These are phyloP conservation scores for Canariomyces notabilis DNA, from an alignment of 2,329 filamentous ascomycete genomes.

Conservation along the genomic window DNA sequence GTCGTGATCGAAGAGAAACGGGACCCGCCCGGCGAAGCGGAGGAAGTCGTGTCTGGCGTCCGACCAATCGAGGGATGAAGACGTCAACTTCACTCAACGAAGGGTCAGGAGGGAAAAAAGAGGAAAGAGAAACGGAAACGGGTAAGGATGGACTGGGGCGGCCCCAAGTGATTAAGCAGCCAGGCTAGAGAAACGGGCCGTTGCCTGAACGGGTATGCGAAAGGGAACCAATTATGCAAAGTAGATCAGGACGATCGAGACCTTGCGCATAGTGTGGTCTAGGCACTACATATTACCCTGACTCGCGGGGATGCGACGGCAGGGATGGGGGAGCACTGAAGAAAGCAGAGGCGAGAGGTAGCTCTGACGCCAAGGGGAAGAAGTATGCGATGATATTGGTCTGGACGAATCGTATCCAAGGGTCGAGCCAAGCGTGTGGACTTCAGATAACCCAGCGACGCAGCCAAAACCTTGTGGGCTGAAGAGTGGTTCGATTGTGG, in stretches of 20 bases:
- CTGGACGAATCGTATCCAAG: conserved; percentile 9
- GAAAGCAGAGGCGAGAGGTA: conserved; percentile 1
- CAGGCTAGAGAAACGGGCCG: conserved; percentile 7
- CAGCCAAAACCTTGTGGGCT: neutral
- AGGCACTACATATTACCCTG: no score
- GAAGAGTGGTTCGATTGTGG: neutral
- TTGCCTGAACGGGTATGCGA: neutral
- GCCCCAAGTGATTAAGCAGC: conserved; percentile 15
- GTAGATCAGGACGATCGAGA: conserved; percentile 21
- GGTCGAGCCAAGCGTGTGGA: neutral
- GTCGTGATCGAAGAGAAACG: conserved; percentile 24
- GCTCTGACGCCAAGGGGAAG: neutral
- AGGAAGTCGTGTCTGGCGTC: conserved; percentile 18
- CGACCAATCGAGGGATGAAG: conserved; percentile 22
- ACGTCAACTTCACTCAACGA: conserved; percentile 18
- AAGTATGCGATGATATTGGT: neutral
- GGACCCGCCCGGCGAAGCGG: conserved; percentile 32
- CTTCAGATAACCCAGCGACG: no score
- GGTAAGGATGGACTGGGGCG: conserved; percentile 1
- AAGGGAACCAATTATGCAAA: conserved; percentile 14
- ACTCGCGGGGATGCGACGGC: conserved; percentile 6
- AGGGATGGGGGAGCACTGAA: conserved; percentile 4
- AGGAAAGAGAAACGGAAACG: conserved; percentile 11
- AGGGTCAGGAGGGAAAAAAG: conserved; percentile 17
- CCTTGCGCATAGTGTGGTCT: conserved; percentile 17